Evolutionary conservation across 192 early-diverging fungal species (phyloP).

Genomic region (Rhizoclosmatium globosum): DNA sequence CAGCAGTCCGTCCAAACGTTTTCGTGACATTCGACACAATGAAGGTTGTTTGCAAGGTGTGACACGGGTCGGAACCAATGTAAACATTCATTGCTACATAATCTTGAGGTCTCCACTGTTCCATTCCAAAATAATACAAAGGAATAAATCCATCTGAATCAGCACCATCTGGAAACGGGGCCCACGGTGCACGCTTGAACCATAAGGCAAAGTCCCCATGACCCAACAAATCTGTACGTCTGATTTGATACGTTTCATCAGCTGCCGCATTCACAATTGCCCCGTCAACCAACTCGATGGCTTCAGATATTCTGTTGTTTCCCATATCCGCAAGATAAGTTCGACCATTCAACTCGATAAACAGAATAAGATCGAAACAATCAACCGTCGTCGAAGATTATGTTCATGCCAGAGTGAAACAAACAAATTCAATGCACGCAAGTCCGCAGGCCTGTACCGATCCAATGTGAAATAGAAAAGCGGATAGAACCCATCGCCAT

Average conservation of each 20-base stretch:
- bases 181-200: background rate
- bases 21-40: conserved; percentile 9
- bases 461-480: background rate
- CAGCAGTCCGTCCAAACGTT: conserved; percentile 8
- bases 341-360: background rate
- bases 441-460: background rate
- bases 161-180: background rate
- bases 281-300: background rate
- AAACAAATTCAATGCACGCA: background rate
- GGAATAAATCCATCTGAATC: background rate
- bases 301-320: background rate
- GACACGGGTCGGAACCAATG: background rate
- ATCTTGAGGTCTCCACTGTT: conserved; percentile 15
- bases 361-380: background rate
- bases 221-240: background rate
- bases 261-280: background rate
- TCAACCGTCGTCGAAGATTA: background rate
- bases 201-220: background rate
- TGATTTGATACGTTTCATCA: background rate
- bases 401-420: background rate
- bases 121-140: background rate
- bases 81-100: conserved; percentile 3
- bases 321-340: background rate
- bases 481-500: background rate
- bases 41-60: background rate